Percentiles rank a stretch among this genome's conserved stretches.
Conservation (phyloP, 768 basidiomycete genomes). For the Mycena pura region DNA sequence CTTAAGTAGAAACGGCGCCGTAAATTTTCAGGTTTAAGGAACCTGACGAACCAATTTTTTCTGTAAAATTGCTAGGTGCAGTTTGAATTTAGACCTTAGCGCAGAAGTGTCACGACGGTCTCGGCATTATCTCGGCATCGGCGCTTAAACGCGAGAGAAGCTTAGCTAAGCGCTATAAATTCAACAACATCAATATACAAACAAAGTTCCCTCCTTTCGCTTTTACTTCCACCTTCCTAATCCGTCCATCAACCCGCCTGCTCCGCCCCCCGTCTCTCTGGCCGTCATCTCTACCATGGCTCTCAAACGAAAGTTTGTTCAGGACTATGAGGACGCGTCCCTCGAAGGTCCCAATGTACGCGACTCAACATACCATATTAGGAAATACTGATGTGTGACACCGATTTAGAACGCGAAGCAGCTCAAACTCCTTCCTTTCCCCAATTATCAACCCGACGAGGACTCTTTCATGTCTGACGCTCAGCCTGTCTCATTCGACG, state of each 20-base stretch:
- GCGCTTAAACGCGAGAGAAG: no score
- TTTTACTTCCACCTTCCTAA: neutral
- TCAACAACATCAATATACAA: no score
- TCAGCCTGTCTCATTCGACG: conserved; percentile 60
- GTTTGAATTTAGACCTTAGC: no score
- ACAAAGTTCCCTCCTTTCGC: neutral
- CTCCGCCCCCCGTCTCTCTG: conserved; percentile 5
- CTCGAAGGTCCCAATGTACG: conserved; percentile 51
- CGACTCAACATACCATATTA: conserved; percentile 20
- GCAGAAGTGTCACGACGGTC: no score
- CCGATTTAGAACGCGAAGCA: conserved; percentile 64
- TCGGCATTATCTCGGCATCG: no score
- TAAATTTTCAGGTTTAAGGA: no score
- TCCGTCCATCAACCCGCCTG: neutral
- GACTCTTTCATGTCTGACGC: conserved; percentile 79
- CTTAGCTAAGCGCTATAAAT: no score
- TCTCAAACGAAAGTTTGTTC: conserved; percentile 77
- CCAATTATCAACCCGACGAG: conserved; percentile 63
- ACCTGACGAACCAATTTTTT: no score
- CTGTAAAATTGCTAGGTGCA: no score
- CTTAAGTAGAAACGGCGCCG: no score
- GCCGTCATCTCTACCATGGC: conserved; percentile 53
- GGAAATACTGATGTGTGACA: conserved; percentile 33
- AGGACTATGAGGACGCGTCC: conserved; percentile 57
- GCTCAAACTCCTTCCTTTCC: conserved; percentile 77